These are phyloP conservation scores for Pseudonectria foliicola DNA, from an alignment of 2,329 filamentous ascomycete species.

Conservation along the genomic window DNA sequence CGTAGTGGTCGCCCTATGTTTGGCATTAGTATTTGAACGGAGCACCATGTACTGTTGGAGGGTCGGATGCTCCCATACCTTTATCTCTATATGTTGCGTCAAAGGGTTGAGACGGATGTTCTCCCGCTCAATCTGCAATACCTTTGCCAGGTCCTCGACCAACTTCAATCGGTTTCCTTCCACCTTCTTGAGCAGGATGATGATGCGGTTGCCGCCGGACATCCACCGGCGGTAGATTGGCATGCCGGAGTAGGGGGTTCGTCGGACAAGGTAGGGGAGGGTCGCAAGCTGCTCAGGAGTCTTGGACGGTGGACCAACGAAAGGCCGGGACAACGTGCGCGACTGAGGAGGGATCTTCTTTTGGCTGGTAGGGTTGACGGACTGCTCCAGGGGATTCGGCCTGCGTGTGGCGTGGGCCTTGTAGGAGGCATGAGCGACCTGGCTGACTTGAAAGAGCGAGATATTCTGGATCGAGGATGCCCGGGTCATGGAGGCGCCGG, in stretches of 20 bases:
- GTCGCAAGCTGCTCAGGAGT: conserved; percentile 22
- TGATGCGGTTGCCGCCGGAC: conserved; percentile 66
- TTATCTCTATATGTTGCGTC: conserved; percentile 69
- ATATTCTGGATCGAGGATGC: conserved; percentile 8
- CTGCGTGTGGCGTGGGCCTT: conserved; percentile 17
- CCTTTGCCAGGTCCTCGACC: conserved; percentile 53
- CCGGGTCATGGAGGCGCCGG: conserved; percentile 4
- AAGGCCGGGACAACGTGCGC: conserved; percentile 18
- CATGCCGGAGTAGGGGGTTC: conserved; percentile 63
- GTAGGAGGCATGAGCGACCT: conserved; percentile 15
- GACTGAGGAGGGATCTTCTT: conserved; percentile 19
- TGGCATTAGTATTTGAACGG: conserved; percentile 8
- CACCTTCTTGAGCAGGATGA: conserved; percentile 72
- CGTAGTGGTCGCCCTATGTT: conserved; percentile 27
- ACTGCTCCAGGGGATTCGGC: conserved; percentile 13
- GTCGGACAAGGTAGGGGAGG: conserved; percentile 60
- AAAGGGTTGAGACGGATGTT: conserved; percentile 49
- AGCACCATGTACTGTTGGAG: neutral
- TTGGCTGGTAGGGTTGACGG: conserved; percentile 18
- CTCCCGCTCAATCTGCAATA: conserved; percentile 49
- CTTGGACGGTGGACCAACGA: conserved; percentile 25
- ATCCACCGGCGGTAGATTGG: conserved; percentile 71
- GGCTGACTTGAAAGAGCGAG: conserved; percentile 9
- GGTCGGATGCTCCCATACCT: conserved; percentile 41
- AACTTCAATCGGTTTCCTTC: conserved; percentile 64